These are phyloP conservation scores for Mortierella sp. DNA, from an alignment of 371 early-diverging fungal species.

Conservation along the genomic window DNA sequence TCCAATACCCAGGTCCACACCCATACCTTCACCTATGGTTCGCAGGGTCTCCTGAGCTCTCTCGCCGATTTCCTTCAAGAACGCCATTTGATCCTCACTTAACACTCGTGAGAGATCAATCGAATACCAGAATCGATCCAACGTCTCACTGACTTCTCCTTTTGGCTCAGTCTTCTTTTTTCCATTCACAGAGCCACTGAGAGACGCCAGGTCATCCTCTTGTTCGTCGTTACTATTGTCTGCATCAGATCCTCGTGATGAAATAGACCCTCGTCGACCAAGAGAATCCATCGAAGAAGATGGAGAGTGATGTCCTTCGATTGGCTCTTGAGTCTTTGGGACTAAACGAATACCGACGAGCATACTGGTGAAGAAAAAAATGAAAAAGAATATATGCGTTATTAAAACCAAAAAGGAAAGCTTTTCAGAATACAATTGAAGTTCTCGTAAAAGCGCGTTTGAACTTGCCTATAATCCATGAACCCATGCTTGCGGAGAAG, in stretches of 20 bases:
- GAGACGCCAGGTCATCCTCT: not conserved
- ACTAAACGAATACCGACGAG: conserved; percentile 46
- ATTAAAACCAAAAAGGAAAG: too few species aligned
- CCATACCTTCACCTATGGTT: conserved; percentile 20
- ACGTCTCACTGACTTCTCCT: conserved; percentile 6
- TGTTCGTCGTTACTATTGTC: conserved; percentile 24
- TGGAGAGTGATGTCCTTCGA: not conserved
- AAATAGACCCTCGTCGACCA: conserved; percentile 23
- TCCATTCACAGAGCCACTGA: not conserved
- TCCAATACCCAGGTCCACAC: not conserved
- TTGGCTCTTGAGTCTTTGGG: conserved; percentile 19
- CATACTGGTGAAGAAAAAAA: conserved; percentile 19
- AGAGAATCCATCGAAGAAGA: conserved; percentile 6
- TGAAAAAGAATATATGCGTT: too few species aligned
- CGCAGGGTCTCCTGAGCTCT: conserved; percentile 26
- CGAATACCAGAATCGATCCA: conserved; percentile 19
- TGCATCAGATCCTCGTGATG: conserved; percentile 40
- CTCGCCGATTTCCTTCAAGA: conserved; percentile 21
- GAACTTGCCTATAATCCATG: conserved; percentile 68
- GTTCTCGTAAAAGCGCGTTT: not conserved
- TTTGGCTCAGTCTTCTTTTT: not conserved
- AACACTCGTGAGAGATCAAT: conserved; percentile 10
- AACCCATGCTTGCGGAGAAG: conserved; percentile 63
- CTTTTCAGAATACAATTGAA: too few species aligned
- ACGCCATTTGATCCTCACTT: conserved; percentile 2